Conservation (phyloP, 2,329 filamentous ascomycete genomes). For the Fusarium proliferatum region DNA sequence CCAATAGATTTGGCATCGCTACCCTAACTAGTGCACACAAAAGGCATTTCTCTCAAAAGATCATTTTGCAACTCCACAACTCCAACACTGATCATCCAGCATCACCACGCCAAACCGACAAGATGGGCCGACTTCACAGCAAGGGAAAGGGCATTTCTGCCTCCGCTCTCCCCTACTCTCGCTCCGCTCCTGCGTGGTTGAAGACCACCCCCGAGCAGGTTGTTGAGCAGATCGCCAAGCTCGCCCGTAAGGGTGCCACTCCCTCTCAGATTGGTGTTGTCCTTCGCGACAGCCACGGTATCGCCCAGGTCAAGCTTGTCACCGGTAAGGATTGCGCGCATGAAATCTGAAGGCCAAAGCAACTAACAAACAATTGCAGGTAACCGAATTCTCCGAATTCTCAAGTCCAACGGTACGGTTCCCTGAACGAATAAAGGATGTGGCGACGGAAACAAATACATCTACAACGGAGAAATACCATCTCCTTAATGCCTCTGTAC, state of each 20-base stretch:
- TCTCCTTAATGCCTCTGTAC: slow-evolving; percentile 78
- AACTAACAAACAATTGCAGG: slow-evolving; percentile 67
- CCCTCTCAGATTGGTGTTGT: slow-evolving; percentile 99
- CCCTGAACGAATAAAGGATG: slow-evolving; percentile 47
- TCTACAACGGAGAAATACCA: slow-evolving; percentile 39
- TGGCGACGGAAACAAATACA: slow-evolving; percentile 47
- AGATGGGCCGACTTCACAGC: slow-evolving; percentile 98
- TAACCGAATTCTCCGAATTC: slow-evolving; percentile 99
- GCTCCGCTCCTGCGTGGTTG: slow-evolving; percentile 91
- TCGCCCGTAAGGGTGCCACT: slow-evolving; percentile 98
- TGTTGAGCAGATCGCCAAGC: slow-evolving; percentile 98
- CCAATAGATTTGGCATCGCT: slow-evolving; percentile 35
- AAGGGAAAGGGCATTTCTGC: slow-evolving; percentile 99
- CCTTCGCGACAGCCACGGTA: slow-evolving; percentile 96
- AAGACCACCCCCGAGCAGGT: slow-evolving; percentile 99
- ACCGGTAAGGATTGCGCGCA: slow-evolving; percentile 75
- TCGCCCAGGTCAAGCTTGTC: slow-evolving; percentile 97
- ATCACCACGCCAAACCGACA: slow-evolving; percentile 60
- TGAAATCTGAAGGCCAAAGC: background rate
- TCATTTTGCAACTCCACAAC: slow-evolving; percentile 56
- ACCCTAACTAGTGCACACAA: slow-evolving; percentile 52
- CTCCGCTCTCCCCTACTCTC: slow-evolving; percentile 97
- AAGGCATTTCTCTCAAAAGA: slow-evolving; percentile 9
- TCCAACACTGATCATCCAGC: slow-evolving; percentile 38
- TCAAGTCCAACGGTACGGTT: slow-evolving; percentile 94